phyloP scores from a whole-genome alignment of 768 basidiomycete genomes.

The Psilocybe azurescens region DNA sequence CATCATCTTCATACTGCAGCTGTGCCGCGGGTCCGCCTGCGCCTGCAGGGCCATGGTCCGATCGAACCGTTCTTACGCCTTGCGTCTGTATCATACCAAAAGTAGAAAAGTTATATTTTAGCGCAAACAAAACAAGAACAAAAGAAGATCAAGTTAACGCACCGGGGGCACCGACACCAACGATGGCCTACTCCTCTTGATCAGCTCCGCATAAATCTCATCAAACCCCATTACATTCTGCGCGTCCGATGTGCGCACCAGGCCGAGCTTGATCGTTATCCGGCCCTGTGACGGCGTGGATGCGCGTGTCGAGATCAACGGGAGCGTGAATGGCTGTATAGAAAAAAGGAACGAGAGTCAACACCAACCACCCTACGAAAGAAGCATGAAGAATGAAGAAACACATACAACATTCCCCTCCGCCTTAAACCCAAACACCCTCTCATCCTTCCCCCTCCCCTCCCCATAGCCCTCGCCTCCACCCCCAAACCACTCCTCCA shows the following conservation, averaged over 20 bases:
- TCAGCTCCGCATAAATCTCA: slow-evolving; percentile 62
- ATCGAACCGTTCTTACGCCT: slow-evolving; percentile 82
- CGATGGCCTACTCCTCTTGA: slow-evolving; percentile 66
- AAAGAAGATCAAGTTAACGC: slow-evolving; percentile 24
- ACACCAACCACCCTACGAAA: not conserved
- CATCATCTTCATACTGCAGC: too few relatives aligned
- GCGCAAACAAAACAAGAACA: not conserved
- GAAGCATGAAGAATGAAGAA: not conserved
- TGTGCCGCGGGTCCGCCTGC: too few relatives aligned
- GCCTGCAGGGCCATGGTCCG: too few relatives aligned
- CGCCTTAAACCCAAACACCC: slow-evolving; percentile 58
- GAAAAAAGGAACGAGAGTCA: not conserved
- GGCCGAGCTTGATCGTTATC: slow-evolving; percentile 49
- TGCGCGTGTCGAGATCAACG: slow-evolving; percentile 44
- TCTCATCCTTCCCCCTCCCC: slow-evolving; percentile 31
- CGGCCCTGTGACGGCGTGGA: slow-evolving; percentile 43
- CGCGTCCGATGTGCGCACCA: slow-evolving; percentile 43
- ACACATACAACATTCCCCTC: slow-evolving; percentile 63
- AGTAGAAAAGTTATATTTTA: too few relatives aligned
- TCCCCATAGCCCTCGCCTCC: slow-evolving; percentile 13
- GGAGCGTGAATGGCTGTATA: slow-evolving; percentile 37
- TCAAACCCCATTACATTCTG: slow-evolving; percentile 51
- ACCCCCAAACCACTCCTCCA: slow-evolving; percentile 76
- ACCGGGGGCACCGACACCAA: slow-evolving; percentile 81
- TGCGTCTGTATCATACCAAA: slow-evolving; percentile 42